Base-by-base conservation (phyloP, 345 rosid genomes). In the Boechera stricta region DNA sequence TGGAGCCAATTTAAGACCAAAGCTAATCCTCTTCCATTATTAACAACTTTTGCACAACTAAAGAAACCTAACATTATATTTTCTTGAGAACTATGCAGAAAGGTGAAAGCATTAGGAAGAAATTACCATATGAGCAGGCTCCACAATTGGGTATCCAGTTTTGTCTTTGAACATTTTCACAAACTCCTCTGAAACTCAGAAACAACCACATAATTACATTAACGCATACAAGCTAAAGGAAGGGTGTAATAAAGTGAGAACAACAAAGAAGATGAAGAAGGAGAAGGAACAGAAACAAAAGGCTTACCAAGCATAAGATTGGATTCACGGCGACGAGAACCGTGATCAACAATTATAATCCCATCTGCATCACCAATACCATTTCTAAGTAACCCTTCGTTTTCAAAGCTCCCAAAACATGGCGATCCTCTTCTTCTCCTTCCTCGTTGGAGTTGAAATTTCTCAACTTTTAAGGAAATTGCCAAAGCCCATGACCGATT, bases 61-160 rank as follows among this genome's bases (percentile, higher is more conserved):
- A 57, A 31, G 55, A 70, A 69, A 29, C 73, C 13, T 36, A 55
- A 41, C 11, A 33, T 11, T 12, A 29, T 4, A 3, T 12, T 31
- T 7, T 47, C 16, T 31, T 48, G 70, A n/a, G 39, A 47, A 29
- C 0, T 31, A 68, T 54, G 55, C 29, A 71, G 62, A 77, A 61
- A 41, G 6, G 70, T 70, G 48, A 62, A 53, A 49, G 48, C 72
- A 72, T 0, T 9, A 21, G 55, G 10, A 41, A 70, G 16, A 73
- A 44, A 26, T 80, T 86, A 94, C 98, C 98, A 94, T 92, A 78
- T 94, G 98, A 78, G 96, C 97, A 79, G 98, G 98, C 88, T 92
- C 96, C 9, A 94, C 92, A 76, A 89, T 85, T 67, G 81, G 78
- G 74, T 88, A 87, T 9, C 91, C 87, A 45, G 96, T 87, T 81